Percentiles rank a stretch among this genome's conserved stretches.
These are phyloP conservation scores for Trypanosoma platydactyli DNA, from an alignment of 208 protist genomes.

Conservation along the genomic window DNA sequence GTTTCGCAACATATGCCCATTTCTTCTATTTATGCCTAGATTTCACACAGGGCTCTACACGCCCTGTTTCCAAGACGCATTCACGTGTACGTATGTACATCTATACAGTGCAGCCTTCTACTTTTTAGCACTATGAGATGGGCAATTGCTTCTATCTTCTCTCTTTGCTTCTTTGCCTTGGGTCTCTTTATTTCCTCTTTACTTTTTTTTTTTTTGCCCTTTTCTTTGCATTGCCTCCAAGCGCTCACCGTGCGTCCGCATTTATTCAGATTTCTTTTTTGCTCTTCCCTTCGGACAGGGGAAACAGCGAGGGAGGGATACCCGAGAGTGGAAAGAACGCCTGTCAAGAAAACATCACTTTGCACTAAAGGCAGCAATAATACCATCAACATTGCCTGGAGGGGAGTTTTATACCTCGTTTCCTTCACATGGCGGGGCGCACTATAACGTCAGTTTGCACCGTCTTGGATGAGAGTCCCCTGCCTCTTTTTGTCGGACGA, in stretches of 20 bases:
- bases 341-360: neutral
- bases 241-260: neutral
- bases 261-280: neutral
- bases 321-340: neutral
- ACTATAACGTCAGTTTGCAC: slow-evolving; percentile 60
- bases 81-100: neutral
- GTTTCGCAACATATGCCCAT: neutral
- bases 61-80: neutral
- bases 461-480: slow-evolving; percentile 37
- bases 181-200: slow-evolving; percentile 15
- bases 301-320: neutral
- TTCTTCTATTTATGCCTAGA: neutral
- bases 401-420: too few species aligned
- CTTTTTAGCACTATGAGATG: neutral
- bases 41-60: neutral
- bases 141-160: neutral
- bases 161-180: slow-evolving; percentile 10
- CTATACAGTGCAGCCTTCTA: neutral
- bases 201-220: slow-evolving; percentile 13
- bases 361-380: slow-evolving; percentile 1
- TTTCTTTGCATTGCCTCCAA: slow-evolving; percentile 1
- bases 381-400: neutral
- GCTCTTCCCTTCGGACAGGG: neutral
- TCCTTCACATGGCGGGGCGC: slow-evolving; percentile 24
- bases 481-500: slow-evolving; percentile 66